Evolutionary conservation across 2,329 filamentous ascomycete genomes (phyloP), one percentile per base, ranked within the genome.

Genomic region (Myriosclerotinia curreyana): DNA sequence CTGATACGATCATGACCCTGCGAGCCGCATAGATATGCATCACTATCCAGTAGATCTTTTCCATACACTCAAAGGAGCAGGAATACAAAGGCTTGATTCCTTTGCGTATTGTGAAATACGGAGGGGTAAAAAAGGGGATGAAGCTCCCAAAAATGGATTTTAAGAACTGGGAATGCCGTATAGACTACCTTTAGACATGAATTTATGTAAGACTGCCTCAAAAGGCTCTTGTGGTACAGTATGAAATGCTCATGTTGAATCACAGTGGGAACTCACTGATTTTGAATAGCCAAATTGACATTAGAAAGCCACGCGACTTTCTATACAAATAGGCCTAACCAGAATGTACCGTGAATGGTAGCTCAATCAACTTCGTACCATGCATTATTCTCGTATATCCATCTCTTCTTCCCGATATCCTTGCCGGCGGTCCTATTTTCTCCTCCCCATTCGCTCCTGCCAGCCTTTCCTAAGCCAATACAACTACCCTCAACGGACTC

Each of bases 381-480:
- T 38, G 3, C 6, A 25, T 25, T 1, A 9, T 17, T 8, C 6
- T n/a, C 42, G 5, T 38, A 25, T 36, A 38, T 36, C 8, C 5
- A 25, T 36, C 5, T 34, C 6, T 36, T 12, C 5, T 22, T 25
- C 42, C 20, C 14, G 1, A 9, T 11, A 46, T 22, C 2, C 8
- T 11, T 22, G 7, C 42, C 14, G 5, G 15, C 2, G 1, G 2
- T 25, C 14, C 5, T 7, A 15, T 25, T 2, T 5, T 6, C 8
- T 9, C 14, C 1, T 1, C 6, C 25, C 3, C 0, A 15, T 31
- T 17, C 17, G n/a, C 3, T 44, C 25, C 9, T 44, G 0, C 2
- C 9, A 8, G 3, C 34, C 25, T 20, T 34, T 46, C 8, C 25
- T 36, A 58, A 4, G 55, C 20, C 8, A 36, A 25, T 7, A 34